Evolutionary conservation across 176 grass and related monocot species (phyloP), one percentile per base, ranked within the genome.

Genomic region (Hordeum marinum): DNA sequence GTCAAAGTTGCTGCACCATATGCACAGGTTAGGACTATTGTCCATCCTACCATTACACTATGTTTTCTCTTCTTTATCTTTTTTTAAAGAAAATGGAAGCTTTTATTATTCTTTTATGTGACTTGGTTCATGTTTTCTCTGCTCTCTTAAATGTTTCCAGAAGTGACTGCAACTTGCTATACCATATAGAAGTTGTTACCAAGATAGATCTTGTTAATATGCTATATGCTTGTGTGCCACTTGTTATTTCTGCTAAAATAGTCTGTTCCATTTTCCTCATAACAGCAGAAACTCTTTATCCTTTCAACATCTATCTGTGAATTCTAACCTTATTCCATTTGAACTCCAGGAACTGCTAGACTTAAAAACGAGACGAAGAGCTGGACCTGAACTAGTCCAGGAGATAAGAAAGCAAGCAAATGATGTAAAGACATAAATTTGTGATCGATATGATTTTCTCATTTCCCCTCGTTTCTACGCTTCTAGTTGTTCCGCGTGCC

Each of bases 391-490:
- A 87, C 29, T 98, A 57, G 95, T 98, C 48, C 74, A 84, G 76
- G 93, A 98, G 77, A 88, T 98, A 80, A 86, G 93, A 77, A 98
- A 95, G 80, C 96, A 98, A 92, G 96, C 96, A 81, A 98, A 95
- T 87, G 93, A 93, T 83, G 96, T 98, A 86, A 85, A 89, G 23
- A 58, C 23, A 76, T 59, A 59, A 48, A 70, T 77, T 69, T 88
- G 34, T 87, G 80, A 18, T 66, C 52, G 43, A 84, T 75, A 39
- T 64, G 14, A 2, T 36, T 65, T 9, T 76, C 46, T 63, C 21
- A 29, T 46, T 45, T 32, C 5, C 11, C 32, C 13, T 8, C 60
- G 71, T 52, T 63, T 50, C 52, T 52, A 63, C 25, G 46, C 14
- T 70, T 62, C 27, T 71, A 78, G 29, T 25, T 65, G 29, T 70